Evolutionary conservation across 1,284 basidiomycete species (phyloP).

Genomic region (Cryptococcus hybrid): DNA sequence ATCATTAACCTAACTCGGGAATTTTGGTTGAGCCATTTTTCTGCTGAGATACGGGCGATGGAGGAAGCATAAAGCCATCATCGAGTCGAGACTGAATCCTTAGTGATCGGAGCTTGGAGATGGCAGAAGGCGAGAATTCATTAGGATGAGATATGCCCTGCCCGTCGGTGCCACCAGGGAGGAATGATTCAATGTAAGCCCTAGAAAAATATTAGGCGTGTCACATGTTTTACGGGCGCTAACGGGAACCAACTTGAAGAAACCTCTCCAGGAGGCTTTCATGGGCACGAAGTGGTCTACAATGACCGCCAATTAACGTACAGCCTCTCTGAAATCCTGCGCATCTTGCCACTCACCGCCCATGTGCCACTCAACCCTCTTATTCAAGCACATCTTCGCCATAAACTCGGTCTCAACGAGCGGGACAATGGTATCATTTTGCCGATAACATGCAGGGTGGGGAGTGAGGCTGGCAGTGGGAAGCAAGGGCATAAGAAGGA

Average conservation of each 20-base stretch:
- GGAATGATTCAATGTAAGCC: conserved; percentile 48
- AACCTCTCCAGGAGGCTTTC: conserved; percentile 49
- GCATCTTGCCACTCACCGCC: conserved; percentile 27
- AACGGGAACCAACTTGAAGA: conserved; percentile 36
- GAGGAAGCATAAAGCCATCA: conserved; percentile 13
- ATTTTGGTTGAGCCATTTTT: too few species aligned
- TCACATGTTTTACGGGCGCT: conserved; percentile 8
- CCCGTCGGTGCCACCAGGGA: conserved; percentile 37
- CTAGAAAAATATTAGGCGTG: conserved; percentile 12
- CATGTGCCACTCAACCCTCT: conserved; percentile 46
- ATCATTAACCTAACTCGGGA: too few species aligned
- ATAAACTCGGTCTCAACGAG: conserved; percentile 66
- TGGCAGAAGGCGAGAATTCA: too few species aligned
- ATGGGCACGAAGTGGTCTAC: conserved; percentile 42
- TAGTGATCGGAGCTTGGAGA: too few species aligned
- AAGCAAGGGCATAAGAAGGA: conserved; percentile 34
- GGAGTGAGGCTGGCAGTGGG: conserved; percentile 55
- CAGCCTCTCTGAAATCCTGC: not conserved
- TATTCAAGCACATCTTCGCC: conserved; percentile 57
- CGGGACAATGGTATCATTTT: conserved; percentile 75
- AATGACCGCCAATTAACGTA: not conserved
- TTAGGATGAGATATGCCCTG: too few species aligned
- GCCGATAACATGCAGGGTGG: conserved; percentile 77
- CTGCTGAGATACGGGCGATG: conserved; percentile 8
- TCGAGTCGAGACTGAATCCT: too few species aligned